A percentile compares a stretch with the other conserved stretches of the same genome.
phyloP scores from a whole-genome alignment of 164 flowering plant species.

The Tetrastigma voinierianum region DNA sequence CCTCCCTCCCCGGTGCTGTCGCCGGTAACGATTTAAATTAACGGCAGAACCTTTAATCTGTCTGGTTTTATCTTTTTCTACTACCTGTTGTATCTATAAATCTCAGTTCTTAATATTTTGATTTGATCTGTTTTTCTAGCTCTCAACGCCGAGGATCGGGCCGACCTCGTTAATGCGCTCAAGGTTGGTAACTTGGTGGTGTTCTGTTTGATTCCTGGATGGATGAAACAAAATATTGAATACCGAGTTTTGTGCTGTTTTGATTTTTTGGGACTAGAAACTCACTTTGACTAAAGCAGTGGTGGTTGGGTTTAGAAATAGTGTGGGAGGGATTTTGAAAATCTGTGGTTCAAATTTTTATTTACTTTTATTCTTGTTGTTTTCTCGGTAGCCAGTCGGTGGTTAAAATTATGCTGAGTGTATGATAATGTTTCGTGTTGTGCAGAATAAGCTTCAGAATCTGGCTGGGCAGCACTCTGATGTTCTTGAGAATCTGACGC shows the following conservation, averaged over 20 bases:
- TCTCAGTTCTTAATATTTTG: not conserved
- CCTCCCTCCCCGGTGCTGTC: constrained; percentile 28
- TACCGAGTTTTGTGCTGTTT: not conserved
- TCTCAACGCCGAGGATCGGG: constrained; percentile 55
- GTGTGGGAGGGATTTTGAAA: not conserved
- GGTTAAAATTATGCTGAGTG: not conserved
- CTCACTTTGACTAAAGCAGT: too few relatives aligned
- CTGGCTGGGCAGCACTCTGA: constrained; percentile 62
- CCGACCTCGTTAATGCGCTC: constrained; percentile 55
- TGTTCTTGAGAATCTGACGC: constrained; percentile 54
- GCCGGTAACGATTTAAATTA: constrained; percentile 11
- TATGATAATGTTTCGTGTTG: not conserved
- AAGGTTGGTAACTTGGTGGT: constrained; percentile 37
- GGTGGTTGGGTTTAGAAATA: too few relatives aligned
- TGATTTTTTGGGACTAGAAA: not conserved
- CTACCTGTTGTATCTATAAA: not conserved
- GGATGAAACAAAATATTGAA: not conserved
- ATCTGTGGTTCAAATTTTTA: not conserved
- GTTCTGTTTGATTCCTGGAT: not conserved
- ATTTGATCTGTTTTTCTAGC: constrained; percentile 28
- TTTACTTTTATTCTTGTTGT: not conserved
- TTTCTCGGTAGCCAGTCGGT: not conserved
- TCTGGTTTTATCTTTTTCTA: not conserved
- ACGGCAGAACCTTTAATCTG: not conserved
- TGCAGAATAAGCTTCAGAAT: constrained; percentile 64